Evolutionary conservation across 129 eudicot species (phyloP), one percentile per base, ranked within the genome.

Genomic region (Chrysanthemum seticuspe): DNA sequence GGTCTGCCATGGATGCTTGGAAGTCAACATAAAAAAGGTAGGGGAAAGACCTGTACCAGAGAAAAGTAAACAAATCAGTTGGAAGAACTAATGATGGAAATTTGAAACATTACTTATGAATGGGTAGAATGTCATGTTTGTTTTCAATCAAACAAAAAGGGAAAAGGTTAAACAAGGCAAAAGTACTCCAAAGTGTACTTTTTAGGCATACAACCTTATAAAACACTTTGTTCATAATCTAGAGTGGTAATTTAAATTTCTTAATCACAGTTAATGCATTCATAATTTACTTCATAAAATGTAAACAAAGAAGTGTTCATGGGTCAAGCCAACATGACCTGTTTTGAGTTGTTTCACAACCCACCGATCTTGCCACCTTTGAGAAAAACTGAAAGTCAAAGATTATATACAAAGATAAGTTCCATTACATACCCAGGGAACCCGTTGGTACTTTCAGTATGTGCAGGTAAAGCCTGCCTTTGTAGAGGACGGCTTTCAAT

Each of bases 1-100:
- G 95, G 63, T 93, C 95, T 52, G 96, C 98, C 98, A 93, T 89
- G 45, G 98, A 93, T 65, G 98, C 96, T 89, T 89, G 95, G 72
- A 93, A 93, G 86, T 93, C 98, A 50, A 93, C 90, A 70, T 93
- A 93, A 77, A 93, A 93, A 68, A 93, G 88, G 78, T 87, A 93
- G 59, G 92, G 91, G 76, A 93, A 93, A 68, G 84, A 85, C 77
- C 98, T 93, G 84, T 29, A 74, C 66, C 77, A 54, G 29, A 49
- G 57, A 12, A 45, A 15, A 51, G 61, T 9, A 62, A 55, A 57
- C 58, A 58, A 74, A 65, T 16, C 34, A 75, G 73, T 10, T 66
- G 62, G 3, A 45, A 62, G 40, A 36, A 62, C 19, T 13, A 18
- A 58, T 31, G 21, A 55, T 53, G n/a, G 10, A 5, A 56, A 53